Conservation (phyloP, 345 rosid genomes). For the Salix caprea region DNA sequence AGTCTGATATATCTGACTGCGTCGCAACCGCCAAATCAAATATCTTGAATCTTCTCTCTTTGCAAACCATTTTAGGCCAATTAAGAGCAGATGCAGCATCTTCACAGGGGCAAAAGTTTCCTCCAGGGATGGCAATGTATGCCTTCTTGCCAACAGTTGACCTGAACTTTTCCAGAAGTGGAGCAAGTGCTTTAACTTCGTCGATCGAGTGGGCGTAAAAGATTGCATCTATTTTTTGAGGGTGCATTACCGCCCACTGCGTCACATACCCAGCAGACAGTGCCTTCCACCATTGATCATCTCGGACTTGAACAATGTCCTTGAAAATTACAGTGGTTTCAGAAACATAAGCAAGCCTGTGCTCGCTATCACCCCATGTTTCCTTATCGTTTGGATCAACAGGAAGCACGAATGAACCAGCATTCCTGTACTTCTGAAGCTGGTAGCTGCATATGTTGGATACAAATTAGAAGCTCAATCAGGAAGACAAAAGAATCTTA, state of each 20-base stretch:
- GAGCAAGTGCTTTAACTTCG: constrained; percentile 67
- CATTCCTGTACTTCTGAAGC: constrained; percentile 92
- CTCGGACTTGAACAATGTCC: constrained; percentile 84
- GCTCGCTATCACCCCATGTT: constrained; percentile 99
- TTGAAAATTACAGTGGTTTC: constrained; percentile 97
- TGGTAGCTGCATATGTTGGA: constrained; percentile 61
- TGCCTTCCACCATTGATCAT: constrained; percentile 98
- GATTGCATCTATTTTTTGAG: constrained; percentile 88
- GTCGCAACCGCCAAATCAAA: constrained; percentile 74
- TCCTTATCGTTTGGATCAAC: constrained; percentile 81
- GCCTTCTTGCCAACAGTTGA: constrained; percentile 85
- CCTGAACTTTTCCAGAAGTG: constrained; percentile 80
- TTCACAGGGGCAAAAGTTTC: constrained; percentile 75
- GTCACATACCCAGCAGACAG: constrained; percentile 80
- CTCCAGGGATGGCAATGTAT: constrained; percentile 79
- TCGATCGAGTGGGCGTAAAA: constrained; percentile 82
- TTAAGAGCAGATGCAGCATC: constrained; percentile 65
- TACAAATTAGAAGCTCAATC: constrained; percentile 10
- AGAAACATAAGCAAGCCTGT: constrained; percentile 86
- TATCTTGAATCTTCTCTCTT: constrained; percentile 79
- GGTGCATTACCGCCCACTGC: constrained; percentile 96
- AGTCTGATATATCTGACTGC: constrained; percentile 55
- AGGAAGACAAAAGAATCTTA: neutral
- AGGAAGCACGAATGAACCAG: constrained; percentile 88
- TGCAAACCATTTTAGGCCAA: constrained; percentile 79